Conservation (phyloP, 345 rosid genomes). For the Heritiera littoralis region DNA sequence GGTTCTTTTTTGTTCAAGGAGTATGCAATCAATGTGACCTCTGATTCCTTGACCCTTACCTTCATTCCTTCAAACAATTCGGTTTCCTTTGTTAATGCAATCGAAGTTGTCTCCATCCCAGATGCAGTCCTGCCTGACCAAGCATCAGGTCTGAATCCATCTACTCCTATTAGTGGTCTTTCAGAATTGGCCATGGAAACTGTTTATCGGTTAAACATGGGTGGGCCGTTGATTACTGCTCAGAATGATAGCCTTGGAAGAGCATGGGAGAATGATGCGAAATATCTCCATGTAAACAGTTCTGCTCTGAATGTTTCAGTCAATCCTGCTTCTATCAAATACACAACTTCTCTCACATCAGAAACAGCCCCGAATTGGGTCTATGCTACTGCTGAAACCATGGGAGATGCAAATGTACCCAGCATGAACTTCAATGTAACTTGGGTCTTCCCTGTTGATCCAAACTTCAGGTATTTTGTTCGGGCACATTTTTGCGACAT, state of each 20-base stretch:
- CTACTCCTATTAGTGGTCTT: constrained; percentile 60
- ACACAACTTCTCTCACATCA: constrained; percentile 45
- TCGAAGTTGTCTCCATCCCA: constrained; percentile 85
- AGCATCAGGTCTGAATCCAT: constrained; percentile 64
- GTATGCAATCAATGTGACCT: constrained; percentile 82
- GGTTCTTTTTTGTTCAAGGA: constrained; percentile 75
- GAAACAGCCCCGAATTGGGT: constrained; percentile 89
- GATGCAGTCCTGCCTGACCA: constrained; percentile 66
- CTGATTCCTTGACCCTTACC: constrained; percentile 54
- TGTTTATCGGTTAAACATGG: constrained; percentile 84
- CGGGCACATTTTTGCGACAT: constrained; percentile 92
- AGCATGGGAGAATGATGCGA: constrained; percentile 80
- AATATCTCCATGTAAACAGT: constrained; percentile 79
- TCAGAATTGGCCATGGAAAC: constrained; percentile 73
- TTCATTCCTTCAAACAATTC: constrained; percentile 76
- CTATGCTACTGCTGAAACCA: constrained; percentile 84
- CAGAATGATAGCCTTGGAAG: constrained; percentile 91
- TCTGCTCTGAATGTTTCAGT: constrained; percentile 69
- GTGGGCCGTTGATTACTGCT: constrained; percentile 82
- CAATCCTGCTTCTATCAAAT: constrained; percentile 63
- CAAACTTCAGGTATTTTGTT: constrained; percentile 72
- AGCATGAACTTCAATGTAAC: constrained; percentile 74
- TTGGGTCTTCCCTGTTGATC: constrained; percentile 76
- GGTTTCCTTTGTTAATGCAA: constrained; percentile 81
- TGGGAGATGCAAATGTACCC: constrained; percentile 79